Conservation (phyloP, 2,329 filamentous ascomycete genomes). For the Fusarium nodosum region DNA sequence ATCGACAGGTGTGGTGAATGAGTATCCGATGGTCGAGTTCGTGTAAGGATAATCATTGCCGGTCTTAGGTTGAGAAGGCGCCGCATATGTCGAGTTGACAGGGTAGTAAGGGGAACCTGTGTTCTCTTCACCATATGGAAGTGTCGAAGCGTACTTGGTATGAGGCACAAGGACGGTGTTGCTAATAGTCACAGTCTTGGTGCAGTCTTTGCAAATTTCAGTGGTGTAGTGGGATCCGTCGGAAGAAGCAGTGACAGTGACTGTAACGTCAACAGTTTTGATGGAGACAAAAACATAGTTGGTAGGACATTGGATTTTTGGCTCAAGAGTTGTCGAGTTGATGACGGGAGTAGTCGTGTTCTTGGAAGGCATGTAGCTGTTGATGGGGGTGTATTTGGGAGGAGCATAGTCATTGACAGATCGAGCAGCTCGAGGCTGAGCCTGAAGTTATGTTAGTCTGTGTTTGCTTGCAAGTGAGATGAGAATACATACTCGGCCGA, state of each 20-base stretch:
- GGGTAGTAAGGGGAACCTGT: slow-evolving; percentile 21
- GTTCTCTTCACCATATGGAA: slow-evolving; percentile 31
- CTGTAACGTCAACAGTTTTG: slow-evolving; percentile 53
- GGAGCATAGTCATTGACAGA: slow-evolving; percentile 12
- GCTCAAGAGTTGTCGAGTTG: slow-evolving; percentile 22
- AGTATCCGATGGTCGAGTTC: slow-evolving; percentile 35
- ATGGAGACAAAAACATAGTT: slow-evolving; percentile 49
- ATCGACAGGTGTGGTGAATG: slow-evolving; percentile 24
- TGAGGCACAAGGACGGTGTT: slow-evolving; percentile 28
- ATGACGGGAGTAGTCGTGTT: slow-evolving; percentile 34
- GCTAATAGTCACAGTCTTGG: slow-evolving; percentile 23
- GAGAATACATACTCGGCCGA: slow-evolving; percentile 33
- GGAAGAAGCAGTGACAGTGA: slow-evolving; percentile 53
- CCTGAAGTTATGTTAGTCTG: slow-evolving; percentile 27
- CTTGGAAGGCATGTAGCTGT: slow-evolving; percentile 17
- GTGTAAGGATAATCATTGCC: slow-evolving; percentile 29
- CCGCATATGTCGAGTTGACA: slow-evolving; percentile 26
- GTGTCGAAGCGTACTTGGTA: slow-evolving; percentile 27
- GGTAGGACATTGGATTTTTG: slow-evolving; percentile 43
- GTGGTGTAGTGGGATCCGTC: slow-evolving; percentile 41
- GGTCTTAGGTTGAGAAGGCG: slow-evolving; percentile 25
- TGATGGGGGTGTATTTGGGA: slow-evolving; percentile 26
- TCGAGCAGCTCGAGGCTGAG: slow-evolving; percentile 20
- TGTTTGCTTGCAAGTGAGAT: not conserved
- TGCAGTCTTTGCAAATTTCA: slow-evolving; percentile 27